Base-by-base conservation (phyloP, 2,329 filamentous ascomycete genomes). In the Stagonosporopsis chrysanthemi region DNA sequence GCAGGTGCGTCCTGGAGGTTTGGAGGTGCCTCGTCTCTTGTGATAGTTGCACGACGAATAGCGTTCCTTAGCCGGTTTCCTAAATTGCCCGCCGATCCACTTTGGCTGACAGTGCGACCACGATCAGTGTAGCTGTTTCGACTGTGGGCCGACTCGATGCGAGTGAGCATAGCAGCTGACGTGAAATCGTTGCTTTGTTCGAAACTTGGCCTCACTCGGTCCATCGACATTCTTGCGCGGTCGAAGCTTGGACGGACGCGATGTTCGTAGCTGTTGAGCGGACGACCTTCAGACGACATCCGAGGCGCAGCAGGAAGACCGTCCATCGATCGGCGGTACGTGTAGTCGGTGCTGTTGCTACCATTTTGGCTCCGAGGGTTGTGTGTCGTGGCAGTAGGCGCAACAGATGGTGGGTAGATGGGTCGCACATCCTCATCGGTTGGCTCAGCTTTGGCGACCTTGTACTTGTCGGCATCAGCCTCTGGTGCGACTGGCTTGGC, bases 281-380 rank as follows among this genome's bases (percentile, higher is more conserved):
- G 48, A 26, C 38, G 51, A 31, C 46, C 56, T 61, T 72, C 76
- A 60, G 69, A 56, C 23, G 76, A 77, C 58, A 72, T 68, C 39
- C 71, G 64, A 56, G 69, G 64, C 5, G 56, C 58, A 1, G 69
- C 61, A 35, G 72, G 70, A 4, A 73, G 56, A 22, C 67, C 71
- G 49, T 76, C 74, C 47, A 72, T 60, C 5, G 73, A 75, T 40
- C 66, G 74, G 44, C 79, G 78, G 45, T 76, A 81, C 22, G 92
- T 96, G 75, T 92, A 96, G 68, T 96, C 93, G 46, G 95, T 97
- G 60, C 92, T 94, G 76, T 97, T 93, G 78, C 93, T 97, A 59
- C 92, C 92, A 67, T 94, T 96, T 73, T 96, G 91, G 69, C 91
- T 95, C 66, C 86, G 83, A 47, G 89, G 88, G 64, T 92, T 94